Evolutionary conservation across 768 basidiomycete genomes (phyloP).

Genomic region (Auricularia sp.): DNA sequence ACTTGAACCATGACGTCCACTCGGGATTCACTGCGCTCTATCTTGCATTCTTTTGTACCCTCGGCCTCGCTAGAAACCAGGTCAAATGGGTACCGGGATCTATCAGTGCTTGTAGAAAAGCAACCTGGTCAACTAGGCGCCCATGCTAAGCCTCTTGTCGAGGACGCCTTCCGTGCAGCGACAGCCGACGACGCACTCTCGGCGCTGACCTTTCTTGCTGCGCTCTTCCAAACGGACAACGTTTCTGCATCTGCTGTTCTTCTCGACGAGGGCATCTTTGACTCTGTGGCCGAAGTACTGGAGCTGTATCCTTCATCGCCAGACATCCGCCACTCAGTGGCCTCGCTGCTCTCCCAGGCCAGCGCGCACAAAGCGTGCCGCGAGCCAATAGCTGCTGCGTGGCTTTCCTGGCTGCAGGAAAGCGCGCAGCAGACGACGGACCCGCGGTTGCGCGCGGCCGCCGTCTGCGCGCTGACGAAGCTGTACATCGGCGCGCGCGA

Average conservation of each 20-base stretch:
- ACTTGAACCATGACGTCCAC: not conserved
- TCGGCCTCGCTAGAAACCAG: not conserved
- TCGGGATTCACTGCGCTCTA: not conserved
- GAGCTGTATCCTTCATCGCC: conserved; percentile 49
- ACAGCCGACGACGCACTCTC: conserved; percentile 19
- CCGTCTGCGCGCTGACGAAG: conserved; percentile 72
- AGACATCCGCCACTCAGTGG: conserved; percentile 46
- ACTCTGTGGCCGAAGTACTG: conserved; percentile 55
- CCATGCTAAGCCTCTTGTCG: not conserved
- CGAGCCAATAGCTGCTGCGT: conserved; percentile 43
- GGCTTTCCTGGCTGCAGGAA: conserved; percentile 55
- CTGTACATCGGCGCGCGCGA: conserved; percentile 44
- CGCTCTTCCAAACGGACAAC: conserved; percentile 77
- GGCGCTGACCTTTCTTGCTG: conserved; percentile 59
- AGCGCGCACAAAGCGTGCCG: conserved; percentile 66
- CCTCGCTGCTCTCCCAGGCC: conserved; percentile 67
- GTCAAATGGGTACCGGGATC: not conserved
- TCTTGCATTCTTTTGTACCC: not conserved
- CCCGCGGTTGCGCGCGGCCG: conserved; percentile 41
- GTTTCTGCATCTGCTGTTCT: conserved; percentile 57
- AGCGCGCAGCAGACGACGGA: conserved; percentile 41
- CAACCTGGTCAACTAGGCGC: not conserved
- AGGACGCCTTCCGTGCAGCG: not conserved
- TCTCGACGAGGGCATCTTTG: conserved; percentile 47
- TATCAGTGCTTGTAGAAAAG: not conserved